phyloP scores from a whole-genome alignment of 2,329 filamentous ascomycete species.

The Diaporthe vexans region DNA sequence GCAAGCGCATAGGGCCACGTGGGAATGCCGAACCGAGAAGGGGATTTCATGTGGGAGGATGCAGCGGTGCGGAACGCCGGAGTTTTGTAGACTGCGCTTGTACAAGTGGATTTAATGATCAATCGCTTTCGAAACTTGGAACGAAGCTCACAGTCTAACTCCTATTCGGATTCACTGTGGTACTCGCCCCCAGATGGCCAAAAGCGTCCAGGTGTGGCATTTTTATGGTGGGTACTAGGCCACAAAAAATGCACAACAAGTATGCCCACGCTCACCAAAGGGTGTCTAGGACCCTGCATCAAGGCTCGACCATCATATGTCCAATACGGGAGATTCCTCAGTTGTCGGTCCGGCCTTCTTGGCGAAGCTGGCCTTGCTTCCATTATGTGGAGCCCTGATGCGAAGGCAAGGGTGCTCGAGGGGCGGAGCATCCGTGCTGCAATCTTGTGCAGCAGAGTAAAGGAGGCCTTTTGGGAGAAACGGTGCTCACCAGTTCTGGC shows the following conservation, averaged over 20 bases:
- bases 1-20: constrained; percentile 4
- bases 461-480: neutral
- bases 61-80: neutral
- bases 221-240: neutral
- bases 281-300: neutral
- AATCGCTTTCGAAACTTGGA: constrained; percentile 11
- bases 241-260: constrained; percentile 16
- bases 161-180: constrained; percentile 8
- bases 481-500: neutral
- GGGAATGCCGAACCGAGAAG: neutral
- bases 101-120: constrained; percentile 21
- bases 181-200: neutral
- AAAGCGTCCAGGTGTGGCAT: neutral
- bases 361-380: neutral
- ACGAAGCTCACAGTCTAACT: constrained; percentile 2
- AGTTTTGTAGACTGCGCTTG: constrained; percentile 19
- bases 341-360: neutral
- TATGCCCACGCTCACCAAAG: neutral
- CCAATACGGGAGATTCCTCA: neutral
- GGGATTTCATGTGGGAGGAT: neutral
- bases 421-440: constrained; percentile 4
- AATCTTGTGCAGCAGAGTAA: constrained; percentile 7
- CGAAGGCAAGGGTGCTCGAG: constrained; percentile 10
- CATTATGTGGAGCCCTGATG: neutral
- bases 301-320: constrained; percentile 2